Conservation (phyloP, 371 early-diverging fungal species). For the Mucor lusitanicus region DNA sequence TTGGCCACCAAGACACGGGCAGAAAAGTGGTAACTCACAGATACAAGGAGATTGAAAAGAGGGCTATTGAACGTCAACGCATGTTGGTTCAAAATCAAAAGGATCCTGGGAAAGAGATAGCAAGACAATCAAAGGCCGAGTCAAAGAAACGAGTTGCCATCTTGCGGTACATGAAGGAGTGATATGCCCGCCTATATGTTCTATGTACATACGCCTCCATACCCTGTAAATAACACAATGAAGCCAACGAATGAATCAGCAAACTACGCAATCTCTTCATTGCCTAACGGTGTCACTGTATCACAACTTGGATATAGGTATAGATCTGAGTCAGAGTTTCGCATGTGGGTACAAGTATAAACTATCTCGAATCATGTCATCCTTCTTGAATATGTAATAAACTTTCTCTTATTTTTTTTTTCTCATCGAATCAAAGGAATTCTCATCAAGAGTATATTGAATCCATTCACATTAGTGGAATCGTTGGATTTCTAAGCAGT, state of each 20-base stretch:
- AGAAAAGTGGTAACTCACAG: conserved; percentile 33
- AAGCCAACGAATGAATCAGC: too few species aligned
- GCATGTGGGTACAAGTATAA: neutral
- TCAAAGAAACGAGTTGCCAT: conserved; percentile 17
- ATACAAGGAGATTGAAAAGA: conserved; percentile 19
- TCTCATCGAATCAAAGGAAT: neutral
- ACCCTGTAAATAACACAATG: too few species aligned
- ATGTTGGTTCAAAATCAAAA: neutral
- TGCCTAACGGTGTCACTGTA: neutral
- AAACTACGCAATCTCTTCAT: neutral
- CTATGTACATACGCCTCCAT: too few species aligned
- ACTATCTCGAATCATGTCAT: neutral
- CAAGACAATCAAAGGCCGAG: conserved; percentile 21
- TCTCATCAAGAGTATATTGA: neutral
- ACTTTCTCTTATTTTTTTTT: neutral
- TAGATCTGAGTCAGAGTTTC: neutral
- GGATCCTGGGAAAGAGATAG: conserved; percentile 32
- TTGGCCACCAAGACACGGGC: conserved; percentile 37
- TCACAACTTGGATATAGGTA: neutral
- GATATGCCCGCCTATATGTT: too few species aligned
- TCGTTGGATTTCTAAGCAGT: neutral
- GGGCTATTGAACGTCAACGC: conserved; percentile 11
- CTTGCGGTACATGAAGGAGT: conserved; percentile 14
- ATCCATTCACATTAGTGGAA: neutral
- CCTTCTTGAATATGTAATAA: neutral